Conservation (phyloP, 495 filamentous ascomycete genomes). For the Massariosphaeria phaeospora region DNA sequence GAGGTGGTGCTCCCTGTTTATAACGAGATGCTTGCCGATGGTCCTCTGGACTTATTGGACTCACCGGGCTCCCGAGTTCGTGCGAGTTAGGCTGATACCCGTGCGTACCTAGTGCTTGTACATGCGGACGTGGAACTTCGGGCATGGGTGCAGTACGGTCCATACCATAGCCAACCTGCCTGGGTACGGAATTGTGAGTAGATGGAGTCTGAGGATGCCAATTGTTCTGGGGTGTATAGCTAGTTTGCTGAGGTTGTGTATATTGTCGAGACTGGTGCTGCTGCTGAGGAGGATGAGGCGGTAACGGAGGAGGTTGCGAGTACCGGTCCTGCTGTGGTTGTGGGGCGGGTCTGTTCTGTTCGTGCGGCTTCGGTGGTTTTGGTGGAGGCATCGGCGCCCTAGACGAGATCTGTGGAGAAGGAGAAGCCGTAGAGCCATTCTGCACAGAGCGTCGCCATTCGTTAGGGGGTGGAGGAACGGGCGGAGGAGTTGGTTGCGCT, state of each 20-base stretch:
- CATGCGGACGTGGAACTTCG: constrained; percentile 12
- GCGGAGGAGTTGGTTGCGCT: constrained; percentile 46
- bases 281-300: constrained; percentile 27
- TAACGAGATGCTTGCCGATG: constrained; percentile 16
- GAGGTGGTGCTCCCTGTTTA: constrained; percentile 15
- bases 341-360: constrained; percentile 23
- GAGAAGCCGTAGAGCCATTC: constrained; percentile 39
- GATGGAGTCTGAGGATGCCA: constrained; percentile 19
- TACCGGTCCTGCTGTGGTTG: constrained; percentile 23
- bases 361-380: constrained; percentile 39
- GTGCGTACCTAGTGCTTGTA: constrained; percentile 15
- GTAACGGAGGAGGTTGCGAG: constrained; percentile 25
- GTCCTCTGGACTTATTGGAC: constrained; percentile 29
- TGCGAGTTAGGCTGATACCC: constrained; percentile 14
- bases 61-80: constrained; percentile 31
- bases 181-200: constrained; percentile 7
- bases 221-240: background rate
- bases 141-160: constrained; percentile 11
- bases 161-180: constrained; percentile 24
- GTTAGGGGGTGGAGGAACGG: constrained; percentile 65
- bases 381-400: constrained; percentile 42
- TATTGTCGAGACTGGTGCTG: constrained; percentile 13
- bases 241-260: constrained; percentile 13
- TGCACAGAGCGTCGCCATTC: constrained; percentile 47
- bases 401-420: constrained; percentile 40